phyloP scores from a whole-genome alignment of 129 eudicot species.

The Artemisia annua region DNA sequence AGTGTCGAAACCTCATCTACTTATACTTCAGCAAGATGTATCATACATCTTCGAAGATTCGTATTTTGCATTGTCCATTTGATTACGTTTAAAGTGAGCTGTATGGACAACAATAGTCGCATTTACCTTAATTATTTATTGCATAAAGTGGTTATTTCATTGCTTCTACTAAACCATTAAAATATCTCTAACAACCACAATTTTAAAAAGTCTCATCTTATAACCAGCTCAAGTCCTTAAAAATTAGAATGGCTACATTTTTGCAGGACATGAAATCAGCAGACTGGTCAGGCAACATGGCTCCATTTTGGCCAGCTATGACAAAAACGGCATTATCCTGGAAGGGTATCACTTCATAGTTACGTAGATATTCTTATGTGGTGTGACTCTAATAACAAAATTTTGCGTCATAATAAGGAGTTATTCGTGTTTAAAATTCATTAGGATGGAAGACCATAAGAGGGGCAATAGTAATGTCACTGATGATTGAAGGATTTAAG shows the following conservation, averaged over 20 bases:
- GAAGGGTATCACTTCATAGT: constrained; percentile 78
- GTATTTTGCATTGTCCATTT: too few species aligned
- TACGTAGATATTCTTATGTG: constrained; percentile 30
- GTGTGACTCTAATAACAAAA: not conserved
- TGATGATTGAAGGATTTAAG: constrained; percentile 86
- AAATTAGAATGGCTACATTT: not conserved
- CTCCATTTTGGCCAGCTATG: constrained; percentile 98
- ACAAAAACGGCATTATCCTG: constrained; percentile 77
- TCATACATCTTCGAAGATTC: too few species aligned
- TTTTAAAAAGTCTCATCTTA: too few species aligned
- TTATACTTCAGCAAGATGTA: too few species aligned
- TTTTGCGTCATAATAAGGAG: not conserved
- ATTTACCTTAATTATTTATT: too few species aligned
- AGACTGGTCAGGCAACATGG: constrained; percentile 81
- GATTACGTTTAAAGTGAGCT: too few species aligned
- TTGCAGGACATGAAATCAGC: constrained; percentile 82
- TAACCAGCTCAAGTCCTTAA: too few species aligned
- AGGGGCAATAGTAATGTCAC: constrained; percentile 85
- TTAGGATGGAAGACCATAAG: constrained; percentile 82
- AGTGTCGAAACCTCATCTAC: too few species aligned
- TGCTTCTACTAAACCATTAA: too few species aligned
- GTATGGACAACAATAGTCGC: too few species aligned
- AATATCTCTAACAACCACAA: too few species aligned
- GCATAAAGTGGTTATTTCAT: too few species aligned
- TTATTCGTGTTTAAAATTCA: constrained; percentile 3